Evolutionary conservation across 345 rosid genomes (phyloP).

Genomic region (Eucalyptus lansdowneana): DNA sequence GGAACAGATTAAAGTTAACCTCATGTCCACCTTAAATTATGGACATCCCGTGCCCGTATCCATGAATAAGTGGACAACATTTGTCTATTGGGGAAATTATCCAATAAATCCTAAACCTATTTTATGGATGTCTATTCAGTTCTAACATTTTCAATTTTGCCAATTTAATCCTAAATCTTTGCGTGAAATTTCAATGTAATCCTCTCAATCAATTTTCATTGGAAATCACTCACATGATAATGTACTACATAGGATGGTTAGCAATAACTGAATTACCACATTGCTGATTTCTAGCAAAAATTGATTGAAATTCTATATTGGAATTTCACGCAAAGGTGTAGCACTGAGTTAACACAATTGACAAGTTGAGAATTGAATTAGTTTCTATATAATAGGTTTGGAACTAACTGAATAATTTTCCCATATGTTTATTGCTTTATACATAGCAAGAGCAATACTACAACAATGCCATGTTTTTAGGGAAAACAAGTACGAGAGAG

Average conservation of each 20-base stretch:
- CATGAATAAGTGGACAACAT: too few relatives aligned
- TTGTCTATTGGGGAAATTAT: too few relatives aligned
- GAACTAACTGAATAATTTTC: neutral
- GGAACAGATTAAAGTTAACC: too few relatives aligned
- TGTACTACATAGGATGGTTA: neutral
- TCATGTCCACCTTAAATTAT: too few relatives aligned
- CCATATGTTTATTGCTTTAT: neutral
- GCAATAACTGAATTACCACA: neutral
- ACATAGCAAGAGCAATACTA: neutral
- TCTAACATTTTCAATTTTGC: neutral
- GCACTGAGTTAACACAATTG: neutral
- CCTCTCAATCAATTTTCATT: neutral
- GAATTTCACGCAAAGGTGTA: neutral
- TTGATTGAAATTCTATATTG: too few relatives aligned
- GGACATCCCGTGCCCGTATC: too few relatives aligned
- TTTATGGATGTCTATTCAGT: neutral
- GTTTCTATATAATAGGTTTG: neutral
- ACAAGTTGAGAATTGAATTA: neutral
- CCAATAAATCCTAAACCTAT: too few relatives aligned
- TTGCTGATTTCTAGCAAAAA: too few relatives aligned
- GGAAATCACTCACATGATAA: accelerated
- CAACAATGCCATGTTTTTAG: neutral
- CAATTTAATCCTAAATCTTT: accelerated
- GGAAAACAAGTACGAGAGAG: too few relatives aligned
- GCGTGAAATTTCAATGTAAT: neutral